A percentile compares a stretch with the other conserved stretches of the same genome.
Evolutionary conservation across 2,329 filamentous ascomycete species (phyloP).

Genomic region (Coniochaeta sp.): DNA sequence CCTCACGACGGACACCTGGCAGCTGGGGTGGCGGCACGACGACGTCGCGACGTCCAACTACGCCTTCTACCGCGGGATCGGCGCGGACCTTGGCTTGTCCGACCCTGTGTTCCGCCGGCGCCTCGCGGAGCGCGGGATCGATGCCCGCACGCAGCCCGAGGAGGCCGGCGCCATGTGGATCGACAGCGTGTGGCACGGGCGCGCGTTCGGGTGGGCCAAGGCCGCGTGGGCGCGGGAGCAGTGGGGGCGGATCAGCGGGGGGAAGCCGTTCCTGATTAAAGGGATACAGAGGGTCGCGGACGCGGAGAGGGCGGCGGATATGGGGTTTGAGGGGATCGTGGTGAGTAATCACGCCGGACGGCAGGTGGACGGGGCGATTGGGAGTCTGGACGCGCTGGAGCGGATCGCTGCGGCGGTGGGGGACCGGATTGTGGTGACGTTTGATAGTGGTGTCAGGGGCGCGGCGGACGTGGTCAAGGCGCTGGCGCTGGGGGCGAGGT

Average conservation of each 20-base stretch:
- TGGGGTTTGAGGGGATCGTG: slow-evolving; percentile 53
- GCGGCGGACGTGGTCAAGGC: slow-evolving; percentile 55
- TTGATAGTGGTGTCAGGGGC: slow-evolving; percentile 50
- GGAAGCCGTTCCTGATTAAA: slow-evolving; percentile 53
- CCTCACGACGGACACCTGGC: slow-evolving; percentile 57
- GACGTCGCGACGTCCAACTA: slow-evolving; percentile 51
- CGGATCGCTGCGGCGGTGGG: slow-evolving; percentile 39
- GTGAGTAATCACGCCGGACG: slow-evolving; percentile 52
- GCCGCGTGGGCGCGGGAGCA: slow-evolving; percentile 52
- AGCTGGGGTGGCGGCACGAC: slow-evolving; percentile 54
- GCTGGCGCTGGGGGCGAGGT: slow-evolving; percentile 52
- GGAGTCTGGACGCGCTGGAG: slow-evolving; percentile 52
- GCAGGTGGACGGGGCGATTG: slow-evolving; percentile 54
- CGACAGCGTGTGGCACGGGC: slow-evolving; percentile 55
- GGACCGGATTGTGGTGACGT: slow-evolving; percentile 39
- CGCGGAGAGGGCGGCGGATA: slow-evolving; percentile 41
- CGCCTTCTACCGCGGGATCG: slow-evolving; percentile 54
- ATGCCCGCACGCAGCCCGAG: slow-evolving; percentile 37
- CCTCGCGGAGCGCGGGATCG: background rate
- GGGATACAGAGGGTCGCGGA: slow-evolving; percentile 55
- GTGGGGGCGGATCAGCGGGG: slow-evolving; percentile 51
- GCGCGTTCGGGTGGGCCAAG: slow-evolving; percentile 56
- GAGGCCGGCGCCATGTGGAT: slow-evolving; percentile 55
- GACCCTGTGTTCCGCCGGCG: background rate
- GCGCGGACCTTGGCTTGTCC: slow-evolving; percentile 19